Percentiles rank a stretch among this genome's conserved stretches.
Evolutionary conservation across 1,284 basidiomycete genomes (phyloP).

Genomic region (Rhizoctonia solani): DNA sequence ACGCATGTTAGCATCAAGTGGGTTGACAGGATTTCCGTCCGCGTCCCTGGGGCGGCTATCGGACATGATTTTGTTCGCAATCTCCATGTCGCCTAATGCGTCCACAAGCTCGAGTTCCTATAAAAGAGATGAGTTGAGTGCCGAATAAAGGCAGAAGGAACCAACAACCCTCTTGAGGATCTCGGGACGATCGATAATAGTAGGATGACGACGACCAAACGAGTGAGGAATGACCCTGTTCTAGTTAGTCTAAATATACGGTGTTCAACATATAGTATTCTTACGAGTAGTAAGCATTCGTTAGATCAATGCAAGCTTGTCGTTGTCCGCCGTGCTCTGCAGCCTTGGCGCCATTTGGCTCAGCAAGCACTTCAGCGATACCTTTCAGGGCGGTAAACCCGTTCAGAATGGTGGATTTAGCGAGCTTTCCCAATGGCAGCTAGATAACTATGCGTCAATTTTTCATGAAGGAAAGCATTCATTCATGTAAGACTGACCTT

Average conservation of each 20-base stretch:
- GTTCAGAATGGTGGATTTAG: conserved; percentile 42
- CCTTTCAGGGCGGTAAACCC: conserved; percentile 61
- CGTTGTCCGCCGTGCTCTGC: conserved; percentile 33
- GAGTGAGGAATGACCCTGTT: conserved; percentile 39
- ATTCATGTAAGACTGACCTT: conserved; percentile 45
- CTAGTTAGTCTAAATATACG: neutral
- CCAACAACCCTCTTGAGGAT: conserved; percentile 32
- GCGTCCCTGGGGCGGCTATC: conserved; percentile 23
- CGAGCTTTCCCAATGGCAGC: conserved; percentile 57
- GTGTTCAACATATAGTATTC: conserved; percentile 38
- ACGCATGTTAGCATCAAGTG: conserved; percentile 60
- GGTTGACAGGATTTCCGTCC: conserved; percentile 49
- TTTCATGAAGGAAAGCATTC: neutral
- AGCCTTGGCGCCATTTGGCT: conserved; percentile 34
- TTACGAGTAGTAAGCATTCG: conserved; percentile 59
- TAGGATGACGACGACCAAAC: conserved; percentile 37
- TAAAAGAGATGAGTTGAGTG: conserved; percentile 9
- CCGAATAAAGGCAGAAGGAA: too few species aligned
- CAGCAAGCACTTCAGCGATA: conserved; percentile 36
- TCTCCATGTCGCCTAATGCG: conserved; percentile 57
- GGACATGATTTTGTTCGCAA: conserved; percentile 54
- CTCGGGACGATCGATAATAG: conserved; percentile 35
- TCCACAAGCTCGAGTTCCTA: conserved; percentile 68
- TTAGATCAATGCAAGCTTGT: conserved; percentile 35
- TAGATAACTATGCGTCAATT: neutral